Conservation (phyloP, 768 basidiomycete species). For the Pilatotrama ljubarskyi region DNA sequence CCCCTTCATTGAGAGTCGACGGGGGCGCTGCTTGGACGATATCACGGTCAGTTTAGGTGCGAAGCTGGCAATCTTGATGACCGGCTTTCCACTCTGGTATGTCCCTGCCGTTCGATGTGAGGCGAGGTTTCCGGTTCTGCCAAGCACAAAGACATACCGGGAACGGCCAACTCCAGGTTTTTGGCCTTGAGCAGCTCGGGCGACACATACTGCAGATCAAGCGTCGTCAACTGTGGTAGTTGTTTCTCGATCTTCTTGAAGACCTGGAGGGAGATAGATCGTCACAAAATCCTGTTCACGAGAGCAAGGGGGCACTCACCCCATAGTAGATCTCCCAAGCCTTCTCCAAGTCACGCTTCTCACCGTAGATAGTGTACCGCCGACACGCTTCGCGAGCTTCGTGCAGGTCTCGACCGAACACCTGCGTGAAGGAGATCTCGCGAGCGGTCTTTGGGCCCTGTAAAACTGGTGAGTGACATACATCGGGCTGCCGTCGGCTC, state of each 20-base stretch:
- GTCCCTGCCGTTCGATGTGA: constrained; percentile 55
- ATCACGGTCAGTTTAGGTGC: constrained; percentile 90
- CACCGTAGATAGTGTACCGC: constrained; percentile 82
- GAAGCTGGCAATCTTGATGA: constrained; percentile 83
- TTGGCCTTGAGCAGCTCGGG: constrained; percentile 87
- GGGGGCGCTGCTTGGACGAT: constrained; percentile 94
- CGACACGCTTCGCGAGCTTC: constrained; percentile 92
- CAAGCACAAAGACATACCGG: constrained; percentile 54
- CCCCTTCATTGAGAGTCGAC: constrained; percentile 83
- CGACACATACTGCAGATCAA: constrained; percentile 97
- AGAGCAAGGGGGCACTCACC: constrained; percentile 43
- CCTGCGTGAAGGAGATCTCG: constrained; percentile 93
- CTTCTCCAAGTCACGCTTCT: constrained; percentile 87
- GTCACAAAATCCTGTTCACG: background rate
- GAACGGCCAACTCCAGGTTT: constrained; percentile 93
- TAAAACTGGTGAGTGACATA: background rate
- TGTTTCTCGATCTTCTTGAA: constrained; percentile 97
- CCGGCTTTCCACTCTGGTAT: constrained; percentile 84
- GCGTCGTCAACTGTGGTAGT: constrained; percentile 79
- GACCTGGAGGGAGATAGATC: constrained; percentile 50
- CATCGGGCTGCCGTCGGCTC: background rate
- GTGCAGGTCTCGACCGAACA: constrained; percentile 87
- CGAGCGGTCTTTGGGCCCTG: constrained; percentile 93
- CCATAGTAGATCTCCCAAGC: constrained; percentile 99
- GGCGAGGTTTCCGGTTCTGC: background rate